Evolutionary conservation across 768 basidiomycete species (phyloP).

Genomic region (Pleurotus tuoliensis): DNA sequence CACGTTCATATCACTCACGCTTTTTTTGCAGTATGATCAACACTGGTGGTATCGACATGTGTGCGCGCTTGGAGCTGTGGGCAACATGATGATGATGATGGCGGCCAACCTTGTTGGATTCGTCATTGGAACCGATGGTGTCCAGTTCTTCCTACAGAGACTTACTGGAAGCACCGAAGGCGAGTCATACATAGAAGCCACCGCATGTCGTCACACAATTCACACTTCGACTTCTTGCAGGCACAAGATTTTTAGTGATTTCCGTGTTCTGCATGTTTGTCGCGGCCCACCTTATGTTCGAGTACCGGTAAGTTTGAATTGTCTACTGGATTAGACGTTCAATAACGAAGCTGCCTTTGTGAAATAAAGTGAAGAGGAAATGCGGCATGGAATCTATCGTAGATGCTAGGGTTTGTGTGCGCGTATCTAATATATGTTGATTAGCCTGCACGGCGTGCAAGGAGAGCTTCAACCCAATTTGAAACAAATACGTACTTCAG

Average conservation of each 20-base stretch:
- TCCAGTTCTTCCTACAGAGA: slow-evolving; percentile 57
- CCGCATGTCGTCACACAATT: slow-evolving; percentile 1
- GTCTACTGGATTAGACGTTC: slow-evolving; percentile 1
- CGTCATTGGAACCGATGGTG: slow-evolving; percentile 83
- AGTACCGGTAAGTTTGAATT: slow-evolving; percentile 67
- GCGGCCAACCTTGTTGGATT: slow-evolving; percentile 93
- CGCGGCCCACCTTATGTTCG: slow-evolving; percentile 90
- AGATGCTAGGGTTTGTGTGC: slow-evolving; percentile 30
- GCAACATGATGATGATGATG: slow-evolving; percentile 89
- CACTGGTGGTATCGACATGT: slow-evolving; percentile 82
- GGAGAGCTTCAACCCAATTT: too few species aligned
- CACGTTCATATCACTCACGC: slow-evolving; percentile 1
- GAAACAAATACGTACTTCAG: too few species aligned
- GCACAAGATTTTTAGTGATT: slow-evolving; percentile 58
- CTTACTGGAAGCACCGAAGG: slow-evolving; percentile 68
- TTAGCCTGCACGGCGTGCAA: too few species aligned
- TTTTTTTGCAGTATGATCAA: slow-evolving; percentile 53
- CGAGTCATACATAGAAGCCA: slow-evolving; percentile 9
- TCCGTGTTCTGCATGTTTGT: slow-evolving; percentile 70
- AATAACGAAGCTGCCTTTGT: slow-evolving; percentile 1
- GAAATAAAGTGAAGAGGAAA: slow-evolving; percentile 63
- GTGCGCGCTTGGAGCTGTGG: slow-evolving; percentile 75
- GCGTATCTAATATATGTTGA: too few species aligned
- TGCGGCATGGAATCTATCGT: slow-evolving; percentile 55
- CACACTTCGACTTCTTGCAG: slow-evolving; percentile 29